Conservation (phyloP, 495 filamentous ascomycete genomes). For the Penicillium ochrochloron region DNA sequence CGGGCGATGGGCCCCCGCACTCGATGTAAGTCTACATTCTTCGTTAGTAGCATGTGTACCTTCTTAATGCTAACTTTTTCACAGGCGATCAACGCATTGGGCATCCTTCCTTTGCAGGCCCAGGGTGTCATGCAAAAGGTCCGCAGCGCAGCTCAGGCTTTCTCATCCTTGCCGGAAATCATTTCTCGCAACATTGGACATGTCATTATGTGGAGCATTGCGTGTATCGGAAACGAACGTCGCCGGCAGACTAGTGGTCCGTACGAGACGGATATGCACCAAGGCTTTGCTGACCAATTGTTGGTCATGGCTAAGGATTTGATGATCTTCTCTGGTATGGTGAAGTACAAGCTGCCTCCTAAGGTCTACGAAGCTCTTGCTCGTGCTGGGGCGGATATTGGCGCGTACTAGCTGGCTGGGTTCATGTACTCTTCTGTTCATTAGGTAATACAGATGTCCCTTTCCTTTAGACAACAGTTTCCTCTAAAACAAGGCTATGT, state of each 20-base stretch:
- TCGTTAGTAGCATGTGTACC: conserved; percentile 8
- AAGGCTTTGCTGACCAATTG: conserved; percentile 69
- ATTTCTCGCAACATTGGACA: conserved; percentile 86
- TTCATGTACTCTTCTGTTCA: conserved; percentile 1
- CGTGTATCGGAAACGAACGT: conserved; percentile 76
- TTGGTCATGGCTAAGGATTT: conserved; percentile 81
- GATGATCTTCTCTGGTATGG: conserved; percentile 92
- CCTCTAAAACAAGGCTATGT: neutral
- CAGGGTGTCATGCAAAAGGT: conserved; percentile 71
- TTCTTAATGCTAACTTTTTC: conserved; percentile 9
- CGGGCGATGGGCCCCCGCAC: conserved; percentile 72
- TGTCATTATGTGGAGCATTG: conserved; percentile 90
- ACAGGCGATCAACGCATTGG: conserved; percentile 72
- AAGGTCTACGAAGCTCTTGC: conserved; percentile 82
- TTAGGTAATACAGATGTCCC: neutral
- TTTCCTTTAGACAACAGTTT: too few relatives aligned
- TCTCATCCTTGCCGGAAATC: conserved; percentile 71
- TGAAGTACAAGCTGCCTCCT: conserved; percentile 82
- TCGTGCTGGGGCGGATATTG: conserved; percentile 71
- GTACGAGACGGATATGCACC: conserved; percentile 76
- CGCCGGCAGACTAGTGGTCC: conserved; percentile 64
- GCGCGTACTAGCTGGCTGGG: conserved; percentile 47
- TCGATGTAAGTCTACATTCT: conserved; percentile 72
- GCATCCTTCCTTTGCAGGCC: conserved; percentile 77
- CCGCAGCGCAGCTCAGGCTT: conserved; percentile 74